Base-by-base conservation (phyloP, 2,329 filamentous ascomycete genomes). In the Botryosphaeria agaves region DNA sequence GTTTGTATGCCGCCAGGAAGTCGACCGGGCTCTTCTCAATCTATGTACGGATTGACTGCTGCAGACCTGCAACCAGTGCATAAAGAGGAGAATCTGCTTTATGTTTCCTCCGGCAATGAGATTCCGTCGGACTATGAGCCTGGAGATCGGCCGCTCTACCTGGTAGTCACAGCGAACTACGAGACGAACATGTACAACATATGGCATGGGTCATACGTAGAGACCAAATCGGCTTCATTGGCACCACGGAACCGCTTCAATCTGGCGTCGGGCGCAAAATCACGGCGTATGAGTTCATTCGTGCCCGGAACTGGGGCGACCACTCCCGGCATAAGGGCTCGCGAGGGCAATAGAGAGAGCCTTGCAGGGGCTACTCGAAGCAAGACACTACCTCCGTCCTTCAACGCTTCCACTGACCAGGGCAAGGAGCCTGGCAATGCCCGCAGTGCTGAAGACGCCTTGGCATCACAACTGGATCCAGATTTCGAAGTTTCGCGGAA, bases 111-210 rank as follows among this genome's bases (percentile, higher is more conserved):
- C 12, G 58, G 70, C 18, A 64, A 67, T 32, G 68, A 78, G 29
- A 58, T 71, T 16, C 42, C 43, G 19, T 45, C 41, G 14, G 56
- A 56, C 28, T 56, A 59, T 31, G 56, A 64, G 18, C 62, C 63
- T 12, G 41, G 43, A 16, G 44, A 53, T 33, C 49, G 51, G 26
- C 48, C 56, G 18, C 56, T 94, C 16, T 67, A 79, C 7, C 58
- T 95, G 33, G 75, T 82, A 7, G 69, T 94, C 30, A 94, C 87
- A 0, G 62, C 77, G 37, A 93, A 94, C 46, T 61, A 72, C 32
- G 76, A 82, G 39, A 72, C 72, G 3, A 77, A 72, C 41, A 67
- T 74, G 42, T 84, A 91, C 47, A 89, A 76, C 3, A 63, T 95
- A 27, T 95, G 87, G 87, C 76, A 74, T 34, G 67, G 85, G 31